A percentile compares a stretch with the other conserved stretches of the same genome.
These are phyloP conservation scores for Aurinia saxatilis DNA, from an alignment of 345 rosid species.

Conservation along the genomic window DNA sequence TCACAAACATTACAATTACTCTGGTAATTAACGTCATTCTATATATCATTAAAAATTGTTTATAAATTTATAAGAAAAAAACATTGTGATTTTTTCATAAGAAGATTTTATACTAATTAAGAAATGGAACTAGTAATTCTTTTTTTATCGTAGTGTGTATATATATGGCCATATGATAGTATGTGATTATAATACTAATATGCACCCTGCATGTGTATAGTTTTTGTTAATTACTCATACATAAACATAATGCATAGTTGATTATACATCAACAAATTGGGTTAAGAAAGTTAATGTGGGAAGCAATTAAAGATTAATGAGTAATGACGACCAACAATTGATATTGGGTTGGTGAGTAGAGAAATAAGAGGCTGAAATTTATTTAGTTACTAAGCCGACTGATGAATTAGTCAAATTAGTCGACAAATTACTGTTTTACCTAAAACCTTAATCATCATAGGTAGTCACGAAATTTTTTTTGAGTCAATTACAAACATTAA, in stretches of 20 bases:
- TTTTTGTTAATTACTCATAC: neutral
- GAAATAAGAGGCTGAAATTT: neutral
- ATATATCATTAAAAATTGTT: too few species aligned
- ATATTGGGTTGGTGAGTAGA: slow-evolving; percentile 22
- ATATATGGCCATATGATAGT: too few species aligned
- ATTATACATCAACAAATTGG: neutral
- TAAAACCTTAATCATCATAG: neutral
- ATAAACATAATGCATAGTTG: neutral
- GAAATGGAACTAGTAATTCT: too few species aligned
- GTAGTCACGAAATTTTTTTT: neutral
- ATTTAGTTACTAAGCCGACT: neutral
- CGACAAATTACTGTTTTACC: slow-evolving; percentile 18
- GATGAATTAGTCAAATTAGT: slow-evolving; percentile 16
- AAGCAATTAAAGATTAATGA: neutral
- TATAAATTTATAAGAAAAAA: too few species aligned
- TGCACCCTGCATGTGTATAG: too few species aligned
- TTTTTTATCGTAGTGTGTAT: too few species aligned
- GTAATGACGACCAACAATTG: slow-evolving; percentile 1
- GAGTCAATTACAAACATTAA: neutral
- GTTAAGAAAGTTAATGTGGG: neutral
- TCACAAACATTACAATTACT: neutral
- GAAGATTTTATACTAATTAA: too few species aligned
- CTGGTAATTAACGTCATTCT: neutral
- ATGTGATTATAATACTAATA: too few species aligned
- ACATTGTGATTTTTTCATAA: too few species aligned